These are phyloP conservation scores for Penicillium griseofulvum DNA, from an alignment of 2,329 filamentous ascomycete genomes.

Conservation along the genomic window DNA sequence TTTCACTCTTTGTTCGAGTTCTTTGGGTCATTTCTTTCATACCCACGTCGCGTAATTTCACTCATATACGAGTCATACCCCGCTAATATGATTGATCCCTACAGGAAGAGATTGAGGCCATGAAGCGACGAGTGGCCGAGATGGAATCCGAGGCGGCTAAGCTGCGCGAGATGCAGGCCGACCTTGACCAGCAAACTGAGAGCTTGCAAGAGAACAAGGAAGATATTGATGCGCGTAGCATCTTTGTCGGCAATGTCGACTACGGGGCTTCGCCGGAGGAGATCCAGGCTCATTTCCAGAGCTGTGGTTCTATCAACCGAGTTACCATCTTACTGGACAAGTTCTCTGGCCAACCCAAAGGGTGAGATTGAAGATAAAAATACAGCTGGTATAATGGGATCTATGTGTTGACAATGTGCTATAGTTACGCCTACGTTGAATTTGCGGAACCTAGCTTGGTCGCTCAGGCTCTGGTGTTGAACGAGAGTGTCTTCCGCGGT, in stretches of 20 bases:
- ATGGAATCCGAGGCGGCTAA: slow-evolving; percentile 89
- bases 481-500: slow-evolving; percentile 93
- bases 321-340: slow-evolving; percentile 98
- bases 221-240: slow-evolving; percentile 89
- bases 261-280: slow-evolving; percentile 96
- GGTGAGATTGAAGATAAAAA: slow-evolving; percentile 52
- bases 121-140: slow-evolving; percentile 82
- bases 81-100: slow-evolving; percentile 7
- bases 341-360: slow-evolving; percentile 98
- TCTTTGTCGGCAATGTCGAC: slow-evolving; percentile 98
- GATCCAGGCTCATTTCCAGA: slow-evolving; percentile 97
- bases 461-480: slow-evolving; percentile 87
- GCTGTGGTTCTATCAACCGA: slow-evolving; percentile 93
- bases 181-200: slow-evolving; percentile 78
- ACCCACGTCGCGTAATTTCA: not conserved
- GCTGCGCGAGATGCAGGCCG: slow-evolving; percentile 81
- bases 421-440: slow-evolving; percentile 96
- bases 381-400: not conserved
- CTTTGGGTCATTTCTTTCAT: not conserved
- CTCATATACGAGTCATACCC: not conserved
- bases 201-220: slow-evolving; percentile 89
- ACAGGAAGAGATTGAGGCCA: slow-evolving; percentile 76
- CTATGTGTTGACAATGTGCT: slow-evolving; percentile 13
- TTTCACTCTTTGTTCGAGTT: slow-evolving; percentile 2
- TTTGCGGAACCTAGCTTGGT: slow-evolving; percentile 93